phyloP scores from a whole-genome alignment of 1,284 basidiomycete genomes.

The Anthracocystis walkeri region DNA sequence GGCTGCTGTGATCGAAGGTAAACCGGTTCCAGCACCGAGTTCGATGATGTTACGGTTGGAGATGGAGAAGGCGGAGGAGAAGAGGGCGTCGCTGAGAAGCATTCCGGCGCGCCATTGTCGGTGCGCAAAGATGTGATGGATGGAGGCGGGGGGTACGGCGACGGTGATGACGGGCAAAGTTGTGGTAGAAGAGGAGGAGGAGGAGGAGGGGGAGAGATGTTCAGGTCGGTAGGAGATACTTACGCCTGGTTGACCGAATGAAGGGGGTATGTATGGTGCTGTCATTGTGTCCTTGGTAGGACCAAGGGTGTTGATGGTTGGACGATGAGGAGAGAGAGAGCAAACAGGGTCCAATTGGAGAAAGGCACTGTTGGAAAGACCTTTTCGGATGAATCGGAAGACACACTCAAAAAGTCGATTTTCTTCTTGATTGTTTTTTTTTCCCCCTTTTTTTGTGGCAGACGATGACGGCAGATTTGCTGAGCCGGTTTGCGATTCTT shows the following conservation, averaged over 20 bases:
- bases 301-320: not conserved
- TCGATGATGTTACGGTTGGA: conserved; percentile 48
- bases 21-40: conserved; percentile 63
- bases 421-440: conserved; percentile 10
- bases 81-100: conserved; percentile 63
- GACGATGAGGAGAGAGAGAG: not conserved
- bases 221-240: conserved; percentile 53
- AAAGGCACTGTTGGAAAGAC: too few species aligned
- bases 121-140: conserved; percentile 67
- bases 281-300: not conserved
- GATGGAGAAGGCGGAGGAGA: conserved; percentile 46
- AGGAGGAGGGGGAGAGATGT: conserved; percentile 10
- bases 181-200: not conserved
- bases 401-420: not conserved
- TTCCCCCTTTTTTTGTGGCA: not conserved
- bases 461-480: too few species aligned
- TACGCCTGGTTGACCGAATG: conserved; percentile 53
- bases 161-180: conserved; percentile 43
- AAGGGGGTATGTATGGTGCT: conserved; percentile 40
- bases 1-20: conserved; percentile 61
- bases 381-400: not conserved
- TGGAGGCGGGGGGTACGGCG: conserved; percentile 60
- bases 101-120: conserved; percentile 68
- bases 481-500: not conserved
- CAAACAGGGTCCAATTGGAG: conserved; percentile 2